phyloP scores from a whole-genome alignment of 2,329 filamentous ascomycete genomes.

The Phialophora tarda region DNA sequence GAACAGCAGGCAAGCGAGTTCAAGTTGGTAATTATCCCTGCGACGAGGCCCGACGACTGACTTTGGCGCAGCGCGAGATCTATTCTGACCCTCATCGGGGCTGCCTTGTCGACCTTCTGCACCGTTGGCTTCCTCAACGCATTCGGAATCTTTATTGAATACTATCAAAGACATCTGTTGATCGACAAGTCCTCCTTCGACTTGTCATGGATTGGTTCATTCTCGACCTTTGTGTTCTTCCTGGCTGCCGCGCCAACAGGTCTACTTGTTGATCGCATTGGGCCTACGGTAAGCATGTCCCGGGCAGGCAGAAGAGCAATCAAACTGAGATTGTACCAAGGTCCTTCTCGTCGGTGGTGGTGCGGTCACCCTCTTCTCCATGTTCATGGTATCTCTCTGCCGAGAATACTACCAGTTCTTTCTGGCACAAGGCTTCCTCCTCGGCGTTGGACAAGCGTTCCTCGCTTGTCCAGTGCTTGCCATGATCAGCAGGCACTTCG shows the following conservation, averaged over 20 bases:
- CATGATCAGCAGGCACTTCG: constrained; percentile 55
- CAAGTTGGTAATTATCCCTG: constrained; percentile 14
- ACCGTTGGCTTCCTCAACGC: constrained; percentile 49
- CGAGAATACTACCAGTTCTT: constrained; percentile 59
- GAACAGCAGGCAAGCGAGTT: constrained; percentile 12
- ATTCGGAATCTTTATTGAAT: constrained; percentile 53
- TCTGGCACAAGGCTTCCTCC: constrained; percentile 56
- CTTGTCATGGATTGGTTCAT: constrained; percentile 54
- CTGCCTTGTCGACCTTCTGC: constrained; percentile 45
- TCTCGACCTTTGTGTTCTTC: constrained; percentile 48
- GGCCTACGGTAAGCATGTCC: constrained; percentile 45
- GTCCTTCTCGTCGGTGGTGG: constrained; percentile 35
- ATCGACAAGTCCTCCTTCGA: constrained; percentile 42
- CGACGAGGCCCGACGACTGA: background rate
- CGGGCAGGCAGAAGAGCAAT: background rate
- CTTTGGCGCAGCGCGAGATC: constrained; percentile 38
- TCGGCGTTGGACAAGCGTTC: constrained; percentile 51
- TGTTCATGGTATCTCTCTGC: constrained; percentile 51
- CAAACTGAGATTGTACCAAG: constrained; percentile 16
- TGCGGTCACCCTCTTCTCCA: constrained; percentile 39
- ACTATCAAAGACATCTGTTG: constrained; percentile 51
- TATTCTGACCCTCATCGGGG: constrained; percentile 43
- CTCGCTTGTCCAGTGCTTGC: constrained; percentile 55
- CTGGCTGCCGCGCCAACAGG: constrained; percentile 46
- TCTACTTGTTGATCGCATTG: constrained; percentile 53